Base-by-base conservation (phyloP, 1,284 basidiomycete genomes). In the Cryptococcus sp. region DNA sequence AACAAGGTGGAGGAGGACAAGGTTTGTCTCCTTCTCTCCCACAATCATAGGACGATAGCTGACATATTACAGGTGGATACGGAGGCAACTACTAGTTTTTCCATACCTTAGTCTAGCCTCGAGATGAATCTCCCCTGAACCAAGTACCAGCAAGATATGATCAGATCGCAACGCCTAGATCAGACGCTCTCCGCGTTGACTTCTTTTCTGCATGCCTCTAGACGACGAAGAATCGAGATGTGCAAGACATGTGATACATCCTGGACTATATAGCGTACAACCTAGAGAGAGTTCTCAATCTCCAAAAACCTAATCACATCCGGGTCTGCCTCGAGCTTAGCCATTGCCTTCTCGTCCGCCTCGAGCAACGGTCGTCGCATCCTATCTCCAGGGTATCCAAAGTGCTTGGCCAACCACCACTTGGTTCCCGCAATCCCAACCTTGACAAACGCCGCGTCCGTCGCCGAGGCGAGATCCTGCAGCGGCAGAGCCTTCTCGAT, bases 381-480 rank as follows among this genome's bases (percentile, higher is more conserved):
- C 0, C 88, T 86, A 16, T 85, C 85, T 7, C 43, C 48, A 6
- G 65, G 61, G 63, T 87, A 87, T 5, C 87, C 87, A 58, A 60
- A 62, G 43, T 86, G 71, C 65, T 80, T 83, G 69, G 85, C 75
- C 25, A 91, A 72, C 45, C 87, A 77, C 67, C 76, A 84, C 74
- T 94, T 94, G 12, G 86, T 90, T 6, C 88, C 89, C 1, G 85
- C 75, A 58, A 93, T 86, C 4, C 84, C 85, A 3, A 81, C 74
- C 66, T 86, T 85, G 24, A 85, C 80, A 60, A 90, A 84, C 12
- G 86, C 85, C 55, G 77, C 83, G 66, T 94, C 90, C 3, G 83
- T 87, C 28, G 80, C 81, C 21, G 86, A 85, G 43, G 87, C 77
- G 52, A 90, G 80, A 24, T 83, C 85, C 69, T 93, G 89, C 38